These are phyloP conservation scores for Globisporangium perplexum DNA, from an alignment of 352 stramenopile genomes.

Conservation along the genomic window DNA sequence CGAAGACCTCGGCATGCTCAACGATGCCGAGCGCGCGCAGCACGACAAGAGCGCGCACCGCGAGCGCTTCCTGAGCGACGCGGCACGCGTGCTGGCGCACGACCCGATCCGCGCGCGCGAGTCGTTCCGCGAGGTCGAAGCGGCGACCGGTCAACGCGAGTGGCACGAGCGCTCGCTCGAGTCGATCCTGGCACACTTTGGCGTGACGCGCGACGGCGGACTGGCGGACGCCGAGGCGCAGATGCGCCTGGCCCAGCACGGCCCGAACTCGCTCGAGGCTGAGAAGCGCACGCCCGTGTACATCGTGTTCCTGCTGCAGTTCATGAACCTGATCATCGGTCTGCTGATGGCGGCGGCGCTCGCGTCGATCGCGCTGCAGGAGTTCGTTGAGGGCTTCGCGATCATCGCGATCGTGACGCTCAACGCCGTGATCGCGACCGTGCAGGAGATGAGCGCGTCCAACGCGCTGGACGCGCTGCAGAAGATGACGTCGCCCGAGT, in stretches of 20 bases:
- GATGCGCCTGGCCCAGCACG: constrained; percentile 42
- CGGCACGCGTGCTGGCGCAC: constrained; percentile 40
- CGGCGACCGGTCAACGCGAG: constrained; percentile 49
- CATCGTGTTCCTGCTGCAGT: constrained; percentile 68
- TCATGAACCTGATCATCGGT: constrained; percentile 76
- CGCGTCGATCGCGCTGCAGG: constrained; percentile 47
- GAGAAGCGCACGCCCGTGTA: constrained; percentile 48
- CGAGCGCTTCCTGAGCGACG: constrained; percentile 51
- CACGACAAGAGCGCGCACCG: constrained; percentile 30
- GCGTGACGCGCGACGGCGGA: constrained; percentile 31
- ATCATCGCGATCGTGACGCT: constrained; percentile 61
- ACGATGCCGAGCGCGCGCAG: constrained; percentile 14
- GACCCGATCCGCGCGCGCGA: constrained; percentile 51
- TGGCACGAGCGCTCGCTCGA: constrained; percentile 46
- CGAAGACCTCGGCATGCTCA: constrained; percentile 10
- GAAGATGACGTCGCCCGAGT: constrained; percentile 57
- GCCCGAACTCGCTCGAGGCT: constrained; percentile 53
- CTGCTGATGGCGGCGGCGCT: constrained; percentile 57
- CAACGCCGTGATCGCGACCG: constrained; percentile 55
- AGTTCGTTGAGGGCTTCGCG: constrained; percentile 68
- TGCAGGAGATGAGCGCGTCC: constrained; percentile 56
- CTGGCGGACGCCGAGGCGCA: constrained; percentile 31
- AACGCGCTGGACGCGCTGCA: constrained; percentile 59
- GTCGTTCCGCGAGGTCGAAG: constrained; percentile 44
- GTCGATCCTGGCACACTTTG: constrained; percentile 33